Percentiles rank a stretch among this genome's conserved stretches.
Conservation (phyloP, 2,329 filamentous ascomycete species). For the Diplodia corticola region DNA sequence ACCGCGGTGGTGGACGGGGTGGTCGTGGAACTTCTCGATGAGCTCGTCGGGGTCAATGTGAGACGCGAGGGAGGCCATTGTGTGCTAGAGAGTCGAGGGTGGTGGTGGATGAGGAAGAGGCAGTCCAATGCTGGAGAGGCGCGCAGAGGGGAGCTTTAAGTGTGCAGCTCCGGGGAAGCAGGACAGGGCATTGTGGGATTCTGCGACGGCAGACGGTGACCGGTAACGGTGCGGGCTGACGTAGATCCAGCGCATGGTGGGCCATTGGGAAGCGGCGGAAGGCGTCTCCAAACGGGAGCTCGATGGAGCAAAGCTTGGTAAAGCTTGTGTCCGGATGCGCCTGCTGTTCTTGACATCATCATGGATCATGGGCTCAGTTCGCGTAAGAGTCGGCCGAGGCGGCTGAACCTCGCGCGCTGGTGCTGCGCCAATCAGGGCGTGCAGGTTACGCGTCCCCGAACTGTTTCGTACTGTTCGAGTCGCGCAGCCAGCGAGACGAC, state of each 20-base stretch:
- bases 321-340: slow-evolving; percentile 23
- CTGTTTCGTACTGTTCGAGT: background rate
- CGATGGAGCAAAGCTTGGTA: slow-evolving; percentile 23
- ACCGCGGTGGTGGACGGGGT: slow-evolving; percentile 43
- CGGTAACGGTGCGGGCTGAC: background rate
- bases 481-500: background rate
- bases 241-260: background rate
- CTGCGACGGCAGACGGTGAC: background rate
- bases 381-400: background rate
- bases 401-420: background rate
- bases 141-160: background rate
- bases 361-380: background rate
- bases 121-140: background rate
- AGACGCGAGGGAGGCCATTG: slow-evolving; percentile 13
- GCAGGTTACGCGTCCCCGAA: background rate
- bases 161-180: background rate
- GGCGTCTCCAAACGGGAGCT: background rate
- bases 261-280: background rate
- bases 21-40: slow-evolving; percentile 53
- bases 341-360: slow-evolving; percentile 13
- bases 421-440: background rate
- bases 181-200: background rate
- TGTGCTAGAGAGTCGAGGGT: background rate
- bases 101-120: background rate
- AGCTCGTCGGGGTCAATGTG: slow-evolving; percentile 57